Percentiles rank a stretch among this genome's conserved stretches.
phyloP scores from a whole-genome alignment of 2,329 filamentous ascomycete genomes.

The Beauveria varroae region DNA sequence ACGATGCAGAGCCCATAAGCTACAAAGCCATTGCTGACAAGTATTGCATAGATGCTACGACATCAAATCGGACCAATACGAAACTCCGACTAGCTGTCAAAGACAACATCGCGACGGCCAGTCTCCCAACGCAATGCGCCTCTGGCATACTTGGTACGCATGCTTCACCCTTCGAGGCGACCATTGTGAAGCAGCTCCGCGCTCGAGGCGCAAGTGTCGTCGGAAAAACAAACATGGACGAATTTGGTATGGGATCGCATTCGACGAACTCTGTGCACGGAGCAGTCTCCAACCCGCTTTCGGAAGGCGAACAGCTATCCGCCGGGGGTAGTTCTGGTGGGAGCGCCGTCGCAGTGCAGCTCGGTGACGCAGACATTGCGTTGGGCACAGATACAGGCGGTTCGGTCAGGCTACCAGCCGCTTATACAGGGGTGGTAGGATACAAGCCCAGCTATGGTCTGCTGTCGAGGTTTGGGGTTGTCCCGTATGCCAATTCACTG shows the following conservation, averaged over 20 bases:
- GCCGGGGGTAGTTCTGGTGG: slow-evolving; percentile 90
- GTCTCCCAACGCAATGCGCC: slow-evolving; percentile 72
- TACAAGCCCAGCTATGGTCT: slow-evolving; percentile 92
- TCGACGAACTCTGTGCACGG: slow-evolving; percentile 64
- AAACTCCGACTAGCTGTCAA: slow-evolving; percentile 55
- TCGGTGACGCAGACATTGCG: slow-evolving; percentile 51
- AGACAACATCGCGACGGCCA: slow-evolving; percentile 65
- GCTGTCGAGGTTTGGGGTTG: slow-evolving; percentile 76
- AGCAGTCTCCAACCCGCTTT: slow-evolving; percentile 48
- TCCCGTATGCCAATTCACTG: slow-evolving; percentile 87
- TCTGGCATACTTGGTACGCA: slow-evolving; percentile 67
- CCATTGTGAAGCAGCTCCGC: slow-evolving; percentile 63
- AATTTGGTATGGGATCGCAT: slow-evolving; percentile 92
- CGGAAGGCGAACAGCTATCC: slow-evolving; percentile 40
- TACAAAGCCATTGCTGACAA: background rate
- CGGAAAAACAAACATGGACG: slow-evolving; percentile 89
- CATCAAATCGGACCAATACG: background rate
- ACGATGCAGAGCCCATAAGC: background rate
- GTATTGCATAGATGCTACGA: background rate
- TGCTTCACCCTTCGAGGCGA: slow-evolving; percentile 72
- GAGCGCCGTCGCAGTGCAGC: slow-evolving; percentile 76
- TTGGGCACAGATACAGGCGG: slow-evolving; percentile 92
- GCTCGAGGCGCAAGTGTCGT: slow-evolving; percentile 54
- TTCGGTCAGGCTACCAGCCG: slow-evolving; percentile 78
- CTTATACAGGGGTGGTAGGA: slow-evolving; percentile 75